These are phyloP conservation scores for Wickerhamomyces sydowiorum DNA, from an alignment of 805 yeast genomes.

Conservation along the genomic window DNA sequence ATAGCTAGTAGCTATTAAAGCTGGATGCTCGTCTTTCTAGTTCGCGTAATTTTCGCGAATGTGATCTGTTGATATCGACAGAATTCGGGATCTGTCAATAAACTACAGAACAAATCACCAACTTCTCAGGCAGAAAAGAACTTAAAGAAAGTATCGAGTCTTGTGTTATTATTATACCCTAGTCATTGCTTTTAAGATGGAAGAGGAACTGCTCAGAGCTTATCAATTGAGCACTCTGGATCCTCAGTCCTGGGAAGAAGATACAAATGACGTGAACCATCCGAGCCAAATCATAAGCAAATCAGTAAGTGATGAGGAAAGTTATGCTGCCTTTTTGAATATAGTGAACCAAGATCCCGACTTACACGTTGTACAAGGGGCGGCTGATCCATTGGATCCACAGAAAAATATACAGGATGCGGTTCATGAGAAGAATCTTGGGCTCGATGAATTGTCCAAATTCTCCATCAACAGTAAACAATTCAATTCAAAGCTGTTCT, in stretches of 20 bases:
- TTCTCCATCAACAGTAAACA: constrained; percentile 50
- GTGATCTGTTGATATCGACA: too few relatives aligned
- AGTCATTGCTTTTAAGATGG: constrained; percentile 7
- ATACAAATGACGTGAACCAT: constrained; percentile 13
- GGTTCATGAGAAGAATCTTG: constrained; percentile 33
- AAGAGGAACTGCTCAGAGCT: constrained; percentile 26
- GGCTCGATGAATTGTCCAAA: constrained; percentile 30
- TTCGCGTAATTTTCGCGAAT: too few relatives aligned
- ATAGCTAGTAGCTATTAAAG: too few relatives aligned
- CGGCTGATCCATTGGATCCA: constrained; percentile 53
- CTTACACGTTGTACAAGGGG: constrained; percentile 25
- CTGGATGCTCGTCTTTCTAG: too few relatives aligned
- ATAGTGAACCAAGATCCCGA: constrained; percentile 21
- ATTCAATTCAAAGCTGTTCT: constrained; percentile 51
- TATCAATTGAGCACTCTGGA: constrained; percentile 39
- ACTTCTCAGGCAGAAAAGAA: too few relatives aligned
- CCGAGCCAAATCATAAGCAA: constrained; percentile 22
- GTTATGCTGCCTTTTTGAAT: constrained; percentile 10
- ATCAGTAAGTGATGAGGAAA: constrained; percentile 8
- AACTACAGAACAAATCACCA: too few relatives aligned
- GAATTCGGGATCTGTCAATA: too few relatives aligned
- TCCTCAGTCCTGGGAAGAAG: constrained; percentile 35
- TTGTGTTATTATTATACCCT: too few relatives aligned
- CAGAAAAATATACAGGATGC: constrained; percentile 39
- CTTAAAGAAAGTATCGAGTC: too few relatives aligned